Percentiles rank a stretch among this genome's conserved stretches.
Evolutionary conservation across 306 rosid genomes (phyloP).

Genomic region (Vicia villosa): DNA sequence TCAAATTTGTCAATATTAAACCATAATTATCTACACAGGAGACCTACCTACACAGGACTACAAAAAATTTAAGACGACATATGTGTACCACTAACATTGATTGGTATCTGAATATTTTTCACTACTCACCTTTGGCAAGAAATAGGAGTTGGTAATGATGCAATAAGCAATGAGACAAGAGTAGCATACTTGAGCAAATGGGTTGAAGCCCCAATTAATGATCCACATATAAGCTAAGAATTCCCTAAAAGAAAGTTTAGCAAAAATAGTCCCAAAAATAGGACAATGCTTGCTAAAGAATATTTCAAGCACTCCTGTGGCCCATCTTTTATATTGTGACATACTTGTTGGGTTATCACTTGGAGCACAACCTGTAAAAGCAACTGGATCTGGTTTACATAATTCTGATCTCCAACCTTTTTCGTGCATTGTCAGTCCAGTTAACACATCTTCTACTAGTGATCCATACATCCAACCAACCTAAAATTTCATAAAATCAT

Average conservation of each 20-base stretch:
- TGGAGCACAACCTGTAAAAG: constrained; percentile 64
- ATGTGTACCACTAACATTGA: too few relatives aligned
- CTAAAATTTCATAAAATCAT: constrained; percentile 9
- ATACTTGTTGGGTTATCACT: constrained; percentile 46
- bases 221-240: too few relatives aligned
- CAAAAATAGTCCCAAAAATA: constrained; percentile 11
- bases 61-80: too few relatives aligned
- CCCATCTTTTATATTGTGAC: constrained; percentile 74
- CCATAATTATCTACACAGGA: too few relatives aligned
- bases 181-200: too few relatives aligned
- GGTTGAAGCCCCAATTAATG: too few relatives aligned
- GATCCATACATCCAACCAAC: constrained; percentile 60
- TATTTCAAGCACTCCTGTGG: constrained; percentile 58
- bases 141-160: constrained; percentile 58
- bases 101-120: not conserved
- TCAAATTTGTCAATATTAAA: too few relatives aligned
- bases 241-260: too few relatives aligned
- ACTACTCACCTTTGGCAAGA: constrained; percentile 64
- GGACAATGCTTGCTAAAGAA: constrained; percentile 53
- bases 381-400: constrained; percentile 44
- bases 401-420: constrained; percentile 68
- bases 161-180: too few relatives aligned
- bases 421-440: constrained; percentile 58
- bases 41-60: too few relatives aligned
- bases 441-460: constrained; percentile 48